phyloP scores from a whole-genome alignment of 805 yeast species.

The Tetrapisispora namnaoensis region DNA sequence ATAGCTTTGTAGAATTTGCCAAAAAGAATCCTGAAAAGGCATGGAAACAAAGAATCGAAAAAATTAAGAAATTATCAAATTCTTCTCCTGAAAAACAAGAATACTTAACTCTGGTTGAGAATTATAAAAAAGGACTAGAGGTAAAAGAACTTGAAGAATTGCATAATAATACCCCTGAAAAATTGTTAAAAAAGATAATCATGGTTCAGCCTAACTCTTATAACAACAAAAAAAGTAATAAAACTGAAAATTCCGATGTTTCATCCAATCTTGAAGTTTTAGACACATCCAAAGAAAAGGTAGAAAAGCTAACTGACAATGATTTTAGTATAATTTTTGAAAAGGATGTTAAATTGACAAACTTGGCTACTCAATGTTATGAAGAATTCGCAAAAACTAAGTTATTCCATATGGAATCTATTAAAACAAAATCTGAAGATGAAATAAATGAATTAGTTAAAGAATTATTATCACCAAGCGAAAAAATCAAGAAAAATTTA shows the following conservation, averaged over 20 bases:
- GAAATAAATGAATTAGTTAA: slow-evolving; percentile 10
- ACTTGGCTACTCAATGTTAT: slow-evolving; percentile 16
- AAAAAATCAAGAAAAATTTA: slow-evolving; percentile 15
- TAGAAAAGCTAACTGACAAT: slow-evolving; percentile 13
- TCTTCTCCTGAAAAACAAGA: slow-evolving; percentile 19
- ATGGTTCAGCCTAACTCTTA: slow-evolving; percentile 12
- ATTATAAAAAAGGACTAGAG: slow-evolving; percentile 19
- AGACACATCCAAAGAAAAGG: too few species aligned
- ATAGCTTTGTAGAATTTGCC: slow-evolving; percentile 54
- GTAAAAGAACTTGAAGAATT: slow-evolving; percentile 15
- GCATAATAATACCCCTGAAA: slow-evolving; percentile 35
- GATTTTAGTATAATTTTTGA: slow-evolving; percentile 33
- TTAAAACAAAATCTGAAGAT: slow-evolving; percentile 7
- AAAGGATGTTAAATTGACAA: slow-evolving; percentile 17
- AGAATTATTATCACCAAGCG: slow-evolving; percentile 13
- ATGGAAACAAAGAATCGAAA: slow-evolving; percentile 22
- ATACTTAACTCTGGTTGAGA: slow-evolving; percentile 16
- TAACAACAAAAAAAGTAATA: too few species aligned
- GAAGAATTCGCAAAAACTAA: slow-evolving; percentile 18
- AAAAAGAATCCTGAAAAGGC: slow-evolving; percentile 33
- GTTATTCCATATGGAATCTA: slow-evolving; percentile 7
- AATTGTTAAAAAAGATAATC: slow-evolving; percentile 38
- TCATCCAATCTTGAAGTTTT: too few species aligned
- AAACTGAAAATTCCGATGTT: too few species aligned
- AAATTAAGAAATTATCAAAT: slow-evolving; percentile 16